Base-by-base conservation (phyloP, 73 alveolate species). In the Paramecium octaurelia region DNA sequence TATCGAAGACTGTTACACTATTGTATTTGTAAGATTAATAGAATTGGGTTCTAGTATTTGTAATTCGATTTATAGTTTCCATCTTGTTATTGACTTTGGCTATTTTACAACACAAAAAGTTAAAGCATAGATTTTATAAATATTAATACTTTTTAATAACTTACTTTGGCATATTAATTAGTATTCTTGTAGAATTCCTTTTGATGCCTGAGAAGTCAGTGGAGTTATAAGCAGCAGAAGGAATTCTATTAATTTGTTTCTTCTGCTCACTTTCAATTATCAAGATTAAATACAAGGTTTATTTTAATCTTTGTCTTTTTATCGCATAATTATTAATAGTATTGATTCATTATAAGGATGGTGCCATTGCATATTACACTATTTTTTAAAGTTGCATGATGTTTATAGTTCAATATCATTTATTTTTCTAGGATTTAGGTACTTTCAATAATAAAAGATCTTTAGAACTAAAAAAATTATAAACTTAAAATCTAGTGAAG, bases 181-280 rank as follows among this genome's bases (percentile, higher is more conserved):
- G 43, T 23, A 80, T 80, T 43, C 46, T 38, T 36, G 2, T 80
- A 80, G 91, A 80, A 20, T 29, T 80, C 20, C 11, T 80, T 20
- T 4, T 80, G 6, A 46, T 29, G 44, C 31, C 44, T 24, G 7
- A 38, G 24, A 24, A 43, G 23, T 21, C 64, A 29, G 44, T 43
- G 3, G 91, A 80, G 23, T 80, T 80, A 46, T 24, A 80, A 34
- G 91, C 91, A 23, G 69, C 91, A 42, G 91, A 80, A 46, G 91
- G 91, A 20, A 80, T 80, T 42, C 21, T 80, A 12, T 80, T 80
- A 44, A 80, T 80, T 23, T 80, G 91, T 46, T 80, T 80, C 73
- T 80, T 80, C 23, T 80, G 91, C 10, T 43, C 75, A 21, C 38
- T 80, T 20, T 80, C 91, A 3, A 80, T 80, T 12, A 46, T 80